Percentiles rank a stretch among this genome's conserved stretches.
These are phyloP conservation scores for Fusarium zealandicum DNA, from an alignment of 2,329 filamentous ascomycete species.

Conservation along the genomic window DNA sequence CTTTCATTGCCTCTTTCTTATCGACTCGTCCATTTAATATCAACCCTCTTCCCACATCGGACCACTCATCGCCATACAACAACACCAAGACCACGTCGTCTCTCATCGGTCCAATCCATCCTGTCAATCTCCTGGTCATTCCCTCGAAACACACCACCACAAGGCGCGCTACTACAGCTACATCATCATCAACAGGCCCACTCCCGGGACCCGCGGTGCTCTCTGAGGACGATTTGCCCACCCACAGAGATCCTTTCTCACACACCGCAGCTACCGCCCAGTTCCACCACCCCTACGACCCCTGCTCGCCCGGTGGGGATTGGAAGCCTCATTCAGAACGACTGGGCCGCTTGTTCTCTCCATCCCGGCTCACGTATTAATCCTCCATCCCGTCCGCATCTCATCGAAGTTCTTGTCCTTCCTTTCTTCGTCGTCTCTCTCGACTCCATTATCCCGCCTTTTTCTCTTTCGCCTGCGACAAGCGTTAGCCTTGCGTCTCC, in stretches of 20 bases:
- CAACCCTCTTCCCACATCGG: constrained; percentile 6
- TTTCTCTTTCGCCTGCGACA: constrained; percentile 28
- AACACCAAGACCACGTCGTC: constrained; percentile 1
- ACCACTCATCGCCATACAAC: constrained; percentile 17
- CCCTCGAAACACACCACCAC: constrained; percentile 30
- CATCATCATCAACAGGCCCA: constrained; percentile 32
- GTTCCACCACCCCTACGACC: constrained; percentile 29
- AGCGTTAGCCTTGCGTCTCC: constrained; percentile 9
- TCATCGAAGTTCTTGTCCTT: constrained; percentile 26
- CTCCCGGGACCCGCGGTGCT: constrained; percentile 6
- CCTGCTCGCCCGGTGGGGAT: constrained; percentile 33
- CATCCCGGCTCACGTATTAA: constrained; percentile 42
- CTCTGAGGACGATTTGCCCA: constrained; percentile 30
- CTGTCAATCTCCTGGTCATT: constrained; percentile 13
- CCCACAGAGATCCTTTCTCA: constrained; percentile 24
- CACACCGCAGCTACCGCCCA: constrained; percentile 34
- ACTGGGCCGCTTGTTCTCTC: constrained; percentile 38
- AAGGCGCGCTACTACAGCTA: constrained; percentile 30
- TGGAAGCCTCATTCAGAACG: constrained; percentile 42
- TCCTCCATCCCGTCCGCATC: constrained; percentile 38
- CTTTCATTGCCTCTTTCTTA: not conserved
- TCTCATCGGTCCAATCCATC: not conserved
- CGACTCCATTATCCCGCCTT: constrained; percentile 35
- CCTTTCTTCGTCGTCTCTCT: constrained; percentile 34
- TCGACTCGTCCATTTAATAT: not conserved